These are phyloP conservation scores for Sungouiella blattae DNA, from an alignment of 805 yeast genomes.

Conservation along the genomic window DNA sequence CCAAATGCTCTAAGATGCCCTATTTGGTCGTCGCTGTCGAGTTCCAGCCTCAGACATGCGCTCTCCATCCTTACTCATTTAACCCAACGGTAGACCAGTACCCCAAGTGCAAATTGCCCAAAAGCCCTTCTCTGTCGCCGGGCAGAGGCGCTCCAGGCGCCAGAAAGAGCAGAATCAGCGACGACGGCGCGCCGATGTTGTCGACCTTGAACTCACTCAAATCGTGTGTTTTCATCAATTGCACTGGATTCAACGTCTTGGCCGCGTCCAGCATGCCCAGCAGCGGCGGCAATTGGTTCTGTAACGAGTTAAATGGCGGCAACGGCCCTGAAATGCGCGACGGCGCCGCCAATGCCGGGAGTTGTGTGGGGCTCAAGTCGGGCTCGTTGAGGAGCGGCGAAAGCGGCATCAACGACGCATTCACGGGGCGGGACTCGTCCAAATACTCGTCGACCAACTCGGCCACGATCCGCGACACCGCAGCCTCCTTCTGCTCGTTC, in stretches of 20 bases:
- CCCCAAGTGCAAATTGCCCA: conserved; percentile 1
- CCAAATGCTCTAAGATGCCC: no score
- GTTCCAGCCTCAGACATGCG: neutral
- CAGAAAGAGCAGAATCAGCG: conserved; percentile 1
- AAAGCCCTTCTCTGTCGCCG: neutral
- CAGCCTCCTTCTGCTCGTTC: conserved; percentile 4
- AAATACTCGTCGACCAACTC: conserved; percentile 5
- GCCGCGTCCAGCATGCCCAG: conserved; percentile 13
- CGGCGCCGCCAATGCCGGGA: conserved; percentile 2
- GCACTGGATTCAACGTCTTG: conserved; percentile 5
- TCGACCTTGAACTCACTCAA: conserved; percentile 8
- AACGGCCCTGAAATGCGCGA: conserved; percentile 18
- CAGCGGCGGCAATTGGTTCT: conserved; percentile 29
- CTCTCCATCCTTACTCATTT: conserved; percentile 1
- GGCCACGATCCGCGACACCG: conserved; percentile 4
- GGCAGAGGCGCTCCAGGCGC: neutral
- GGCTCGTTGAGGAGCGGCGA: conserved; percentile 28
- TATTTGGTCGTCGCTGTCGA: no score
- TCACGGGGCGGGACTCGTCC: conserved; percentile 1
- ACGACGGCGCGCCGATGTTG: conserved; percentile 3
- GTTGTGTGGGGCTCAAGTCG: conserved; percentile 24
- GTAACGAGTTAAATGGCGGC: conserved; percentile 36
- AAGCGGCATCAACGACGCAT: conserved; percentile 20
- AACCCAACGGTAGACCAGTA: neutral
- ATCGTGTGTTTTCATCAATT: conserved; percentile 6